These are phyloP conservation scores for Microcera coccophila DNA, from an alignment of 2,329 filamentous ascomycete species.

Conservation along the genomic window DNA sequence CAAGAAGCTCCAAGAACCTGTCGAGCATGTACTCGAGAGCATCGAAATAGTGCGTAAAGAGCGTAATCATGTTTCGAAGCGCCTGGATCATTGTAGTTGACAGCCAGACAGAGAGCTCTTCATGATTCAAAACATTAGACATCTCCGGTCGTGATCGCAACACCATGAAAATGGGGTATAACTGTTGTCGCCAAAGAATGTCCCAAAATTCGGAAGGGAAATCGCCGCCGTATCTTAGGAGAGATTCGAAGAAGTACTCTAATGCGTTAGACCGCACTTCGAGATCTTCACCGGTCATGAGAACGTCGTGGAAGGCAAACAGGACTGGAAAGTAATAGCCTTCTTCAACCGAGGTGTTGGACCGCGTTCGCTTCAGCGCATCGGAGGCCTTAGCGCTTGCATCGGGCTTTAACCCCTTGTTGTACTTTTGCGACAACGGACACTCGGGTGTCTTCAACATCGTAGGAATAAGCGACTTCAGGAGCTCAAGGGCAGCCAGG, in stretches of 20 bases:
- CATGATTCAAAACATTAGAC: slow-evolving; percentile 90
- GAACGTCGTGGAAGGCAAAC: slow-evolving; percentile 96
- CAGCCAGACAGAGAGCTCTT: slow-evolving; percentile 96
- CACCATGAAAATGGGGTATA: slow-evolving; percentile 98
- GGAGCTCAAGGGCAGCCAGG: slow-evolving; percentile 86
- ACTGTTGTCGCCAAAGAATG: slow-evolving; percentile 90
- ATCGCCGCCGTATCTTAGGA: slow-evolving; percentile 83
- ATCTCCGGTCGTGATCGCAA: slow-evolving; percentile 94
- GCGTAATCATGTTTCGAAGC: slow-evolving; percentile 93
- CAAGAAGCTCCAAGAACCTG: slow-evolving; percentile 89
- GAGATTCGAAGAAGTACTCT: slow-evolving; percentile 93
- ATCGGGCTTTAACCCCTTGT: slow-evolving; percentile 38
- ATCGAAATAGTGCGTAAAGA: slow-evolving; percentile 98
- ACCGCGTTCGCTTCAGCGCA: slow-evolving; percentile 53
- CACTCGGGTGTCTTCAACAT: slow-evolving; percentile 97
- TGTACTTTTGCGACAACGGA: slow-evolving; percentile 68
- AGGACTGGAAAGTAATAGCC: slow-evolving; percentile 98
- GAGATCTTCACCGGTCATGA: slow-evolving; percentile 98
- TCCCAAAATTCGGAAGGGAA: slow-evolving; percentile 98
- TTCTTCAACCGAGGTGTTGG: slow-evolving; percentile 85
- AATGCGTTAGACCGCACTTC: slow-evolving; percentile 89
- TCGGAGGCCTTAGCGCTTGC: slow-evolving; percentile 43
- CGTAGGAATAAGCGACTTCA: slow-evolving; percentile 88
- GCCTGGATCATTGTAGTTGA: slow-evolving; percentile 99
- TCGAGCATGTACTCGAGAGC: slow-evolving; percentile 96